Base-by-base conservation (phyloP, 768 basidiomycete genomes). In the Daedaleopsis sinensis region DNA sequence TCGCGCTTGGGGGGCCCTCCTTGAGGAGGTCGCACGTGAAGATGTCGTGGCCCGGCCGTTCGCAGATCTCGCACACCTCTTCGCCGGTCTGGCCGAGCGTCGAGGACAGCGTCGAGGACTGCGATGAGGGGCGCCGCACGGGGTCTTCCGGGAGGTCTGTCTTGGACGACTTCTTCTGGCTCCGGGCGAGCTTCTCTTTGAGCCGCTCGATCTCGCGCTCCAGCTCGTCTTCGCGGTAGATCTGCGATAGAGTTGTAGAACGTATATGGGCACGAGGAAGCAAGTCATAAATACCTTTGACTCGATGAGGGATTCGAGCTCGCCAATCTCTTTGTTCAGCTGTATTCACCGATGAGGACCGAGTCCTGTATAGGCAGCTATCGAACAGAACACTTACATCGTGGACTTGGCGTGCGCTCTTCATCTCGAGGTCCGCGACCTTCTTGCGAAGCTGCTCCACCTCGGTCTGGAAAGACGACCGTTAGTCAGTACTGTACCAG, bases 241-340 rank as follows among this genome's bases (percentile, higher is more conserved):
- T 94, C 91, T 93, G 62, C 27, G 27, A 7, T 32, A 32, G 27
- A 32, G 27, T 32, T 32, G 27, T 32, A 32, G 27, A 7, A 32
- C 27, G 27, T 3, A 11, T 35, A 19, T 18, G 13, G 39, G 39
- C 5, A 12, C 18, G 39, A 12, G 39, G 13, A 42, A 5, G 15
- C 23, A 23, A 18, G 44, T 47, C 18, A 15, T 16, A 58, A 67
- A 70, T 62, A 93, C 93, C 85, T 97, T 98, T 56, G 92, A 84
- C 72, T 99, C 96, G n/a, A 98, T 88, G 44, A 99, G 80, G 42
- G 89, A 83, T 74, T 98, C 96, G 19, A 98, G 82, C 71, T 98
- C 95, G 56, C 88, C 86, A 53, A 98, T 90, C 77, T 98, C 94
- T 68, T 94, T 91, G 75, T 93, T 90, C 61, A 95, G 82, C 93